Evolutionary conservation across 345 rosid genomes (phyloP).

Genomic region (Pistacia integerrima): DNA sequence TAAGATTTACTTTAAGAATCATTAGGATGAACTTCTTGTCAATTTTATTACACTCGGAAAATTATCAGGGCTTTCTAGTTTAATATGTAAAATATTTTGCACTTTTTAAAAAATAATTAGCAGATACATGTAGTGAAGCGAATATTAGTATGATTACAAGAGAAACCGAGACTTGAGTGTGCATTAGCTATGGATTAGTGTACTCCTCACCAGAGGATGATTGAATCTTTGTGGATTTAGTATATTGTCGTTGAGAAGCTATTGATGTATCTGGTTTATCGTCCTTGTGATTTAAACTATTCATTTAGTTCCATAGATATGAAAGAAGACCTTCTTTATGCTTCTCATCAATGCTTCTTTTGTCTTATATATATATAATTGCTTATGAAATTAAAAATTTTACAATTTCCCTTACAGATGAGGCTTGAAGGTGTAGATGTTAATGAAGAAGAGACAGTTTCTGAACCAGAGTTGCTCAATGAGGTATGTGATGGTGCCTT

Average conservation of each 20-base stretch:
- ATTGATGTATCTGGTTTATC: background rate
- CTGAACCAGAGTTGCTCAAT: conserved; percentile 69
- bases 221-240: background rate
- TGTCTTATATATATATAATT: background rate
- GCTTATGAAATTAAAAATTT: conserved; percentile 9
- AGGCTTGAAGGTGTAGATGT: conserved; percentile 71
- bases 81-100: background rate
- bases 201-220: background rate
- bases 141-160: background rate
- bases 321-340: conserved; percentile 1
- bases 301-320: background rate
- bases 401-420: conserved; percentile 41
- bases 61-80: background rate
- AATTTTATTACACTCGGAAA: background rate
- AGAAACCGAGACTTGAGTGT: background rate
- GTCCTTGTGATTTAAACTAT: background rate
- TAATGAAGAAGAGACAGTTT: conserved; percentile 88
- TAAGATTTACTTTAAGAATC: conserved; percentile 36
- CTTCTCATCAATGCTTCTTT: background rate
- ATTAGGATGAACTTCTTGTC: background rate
- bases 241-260: background rate
- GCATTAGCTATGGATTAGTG: background rate
- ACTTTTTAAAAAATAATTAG: background rate
- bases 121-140: conserved; percentile 1
- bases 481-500: conserved; percentile 50